Evolutionary conservation across 495 filamentous ascomycete species (phyloP).

Genomic region (Podospora fimiseda): DNA sequence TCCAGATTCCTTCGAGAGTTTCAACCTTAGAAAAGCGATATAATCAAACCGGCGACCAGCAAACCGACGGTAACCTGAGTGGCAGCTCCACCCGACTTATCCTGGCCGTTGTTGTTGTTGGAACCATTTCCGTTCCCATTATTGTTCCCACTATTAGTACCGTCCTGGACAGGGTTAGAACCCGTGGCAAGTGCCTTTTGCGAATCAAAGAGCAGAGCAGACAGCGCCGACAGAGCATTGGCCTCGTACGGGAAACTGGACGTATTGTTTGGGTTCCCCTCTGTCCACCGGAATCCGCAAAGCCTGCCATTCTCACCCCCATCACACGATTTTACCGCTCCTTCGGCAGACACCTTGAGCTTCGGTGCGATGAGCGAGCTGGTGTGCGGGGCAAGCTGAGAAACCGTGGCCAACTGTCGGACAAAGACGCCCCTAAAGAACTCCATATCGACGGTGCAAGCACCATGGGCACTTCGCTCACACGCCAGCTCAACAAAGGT

Average conservation of each 20-base stretch:
- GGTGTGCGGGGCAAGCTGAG: constrained; percentile 64
- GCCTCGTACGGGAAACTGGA: constrained; percentile 56
- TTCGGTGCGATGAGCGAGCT: constrained; percentile 51
- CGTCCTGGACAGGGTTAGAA: constrained; percentile 10
- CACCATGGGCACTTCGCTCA: constrained; percentile 44
- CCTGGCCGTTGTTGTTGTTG: background rate
- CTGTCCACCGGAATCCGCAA: constrained; percentile 52
- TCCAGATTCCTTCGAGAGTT: no score
- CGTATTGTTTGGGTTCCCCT: constrained; percentile 56
- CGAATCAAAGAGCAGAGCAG: constrained; percentile 39
- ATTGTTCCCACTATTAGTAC: background rate
- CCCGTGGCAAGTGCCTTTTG: constrained; percentile 22
- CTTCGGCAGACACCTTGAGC: constrained; percentile 54
- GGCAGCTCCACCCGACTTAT: background rate
- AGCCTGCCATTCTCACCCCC: constrained; percentile 47
- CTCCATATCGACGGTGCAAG: constrained; percentile 65
- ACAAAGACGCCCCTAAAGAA: constrained; percentile 76
- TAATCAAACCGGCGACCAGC: background rate
- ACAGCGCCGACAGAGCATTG: constrained; percentile 57
- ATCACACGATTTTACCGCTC: constrained; percentile 61
- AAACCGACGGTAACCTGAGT: constrained; percentile 1
- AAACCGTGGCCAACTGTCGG: constrained; percentile 66
- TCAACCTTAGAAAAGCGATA: background rate
- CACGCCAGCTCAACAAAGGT: constrained; percentile 65
- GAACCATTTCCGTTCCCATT: background rate